Evolutionary conservation across 176 grass and related monocot genomes (phyloP).

Genomic region (Thinopyrum elongatum): DNA sequence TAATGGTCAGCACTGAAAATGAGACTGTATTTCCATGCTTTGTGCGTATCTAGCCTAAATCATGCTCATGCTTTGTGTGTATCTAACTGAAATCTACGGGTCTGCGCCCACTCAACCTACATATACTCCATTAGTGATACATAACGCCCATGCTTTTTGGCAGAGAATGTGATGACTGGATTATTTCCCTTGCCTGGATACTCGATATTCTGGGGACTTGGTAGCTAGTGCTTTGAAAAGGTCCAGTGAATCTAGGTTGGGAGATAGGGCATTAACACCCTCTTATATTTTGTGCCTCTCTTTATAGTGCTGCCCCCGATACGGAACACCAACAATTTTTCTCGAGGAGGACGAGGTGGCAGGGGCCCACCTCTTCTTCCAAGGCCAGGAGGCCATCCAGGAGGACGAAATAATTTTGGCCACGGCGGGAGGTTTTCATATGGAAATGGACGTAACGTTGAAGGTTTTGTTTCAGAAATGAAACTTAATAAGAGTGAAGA

Average conservation of each 20-base stretch:
- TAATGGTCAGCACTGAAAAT: neutral
- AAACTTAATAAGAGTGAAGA: conserved; percentile 99
- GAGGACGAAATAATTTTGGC: conserved; percentile 62
- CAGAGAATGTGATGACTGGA: neutral
- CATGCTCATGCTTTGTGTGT: neutral
- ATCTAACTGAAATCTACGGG: neutral
- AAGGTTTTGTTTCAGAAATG: conserved; percentile 96
- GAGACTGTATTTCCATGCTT: neutral
- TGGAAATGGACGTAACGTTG: conserved; percentile 74
- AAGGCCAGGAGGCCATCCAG: conserved; percentile 72
- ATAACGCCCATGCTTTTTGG: neutral
- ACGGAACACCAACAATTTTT: conserved; percentile 66
- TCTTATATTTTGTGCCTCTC: conserved; percentile 12
- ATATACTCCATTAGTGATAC: neutral
- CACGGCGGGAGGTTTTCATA: conserved; percentile 75
- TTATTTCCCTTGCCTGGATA: conserved; percentile 25
- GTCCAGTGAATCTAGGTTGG: conserved; percentile 18
- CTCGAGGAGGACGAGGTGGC: conserved; percentile 67
- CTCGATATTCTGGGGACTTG: conserved; percentile 2
- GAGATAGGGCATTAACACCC: conserved; percentile 8
- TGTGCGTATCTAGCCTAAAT: conserved; percentile 2
- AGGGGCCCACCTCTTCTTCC: conserved; percentile 93
- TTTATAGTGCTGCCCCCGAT: conserved; percentile 68
- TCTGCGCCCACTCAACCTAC: neutral
- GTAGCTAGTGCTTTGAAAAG: conserved; percentile 16